Evolutionary conservation across 257 asterid species (phyloP).

Genomic region (Lycium ferocissimum): DNA sequence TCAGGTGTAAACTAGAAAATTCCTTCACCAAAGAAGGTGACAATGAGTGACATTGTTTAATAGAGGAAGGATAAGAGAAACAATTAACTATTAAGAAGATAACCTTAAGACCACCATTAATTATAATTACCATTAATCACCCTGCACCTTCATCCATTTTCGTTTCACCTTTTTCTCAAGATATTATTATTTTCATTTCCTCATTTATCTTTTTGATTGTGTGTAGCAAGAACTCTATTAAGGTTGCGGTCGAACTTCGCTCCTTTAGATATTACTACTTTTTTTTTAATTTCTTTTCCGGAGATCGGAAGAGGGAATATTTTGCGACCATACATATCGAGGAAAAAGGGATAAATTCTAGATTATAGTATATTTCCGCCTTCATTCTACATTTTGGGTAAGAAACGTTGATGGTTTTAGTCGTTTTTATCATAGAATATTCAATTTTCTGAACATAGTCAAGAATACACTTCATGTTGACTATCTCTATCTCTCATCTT

Average conservation of each 20-base stretch:
- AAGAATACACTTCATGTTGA: neutral
- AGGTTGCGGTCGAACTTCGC: neutral
- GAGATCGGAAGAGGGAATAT: no score
- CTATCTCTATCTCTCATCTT: neutral
- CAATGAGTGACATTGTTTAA: slow-evolving; percentile 27
- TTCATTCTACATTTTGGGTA: neutral
- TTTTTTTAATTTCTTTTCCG: neutral
- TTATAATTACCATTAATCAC: slow-evolving; percentile 23
- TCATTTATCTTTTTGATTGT: neutral
- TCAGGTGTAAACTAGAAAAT: slow-evolving; percentile 30
- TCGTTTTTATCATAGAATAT: neutral
- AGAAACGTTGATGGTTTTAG: neutral
- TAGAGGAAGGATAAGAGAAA: slow-evolving; percentile 15
- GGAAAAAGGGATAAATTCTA: neutral
- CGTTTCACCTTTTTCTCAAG: slow-evolving; percentile 20
- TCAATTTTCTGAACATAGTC: neutral
- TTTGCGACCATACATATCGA: neutral
- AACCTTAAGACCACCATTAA: slow-evolving; percentile 23
- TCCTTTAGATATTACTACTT: neutral
- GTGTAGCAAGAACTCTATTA: neutral
- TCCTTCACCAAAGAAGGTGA: slow-evolving; percentile 6
- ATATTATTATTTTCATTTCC: slow-evolving; percentile 13
- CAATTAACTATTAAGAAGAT: slow-evolving; percentile 29
- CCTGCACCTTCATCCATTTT: slow-evolving; percentile 29
- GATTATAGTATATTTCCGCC: neutral